phyloP scores from a whole-genome alignment of 805 yeast species.

The Yamadazyma tumulicola region DNA sequence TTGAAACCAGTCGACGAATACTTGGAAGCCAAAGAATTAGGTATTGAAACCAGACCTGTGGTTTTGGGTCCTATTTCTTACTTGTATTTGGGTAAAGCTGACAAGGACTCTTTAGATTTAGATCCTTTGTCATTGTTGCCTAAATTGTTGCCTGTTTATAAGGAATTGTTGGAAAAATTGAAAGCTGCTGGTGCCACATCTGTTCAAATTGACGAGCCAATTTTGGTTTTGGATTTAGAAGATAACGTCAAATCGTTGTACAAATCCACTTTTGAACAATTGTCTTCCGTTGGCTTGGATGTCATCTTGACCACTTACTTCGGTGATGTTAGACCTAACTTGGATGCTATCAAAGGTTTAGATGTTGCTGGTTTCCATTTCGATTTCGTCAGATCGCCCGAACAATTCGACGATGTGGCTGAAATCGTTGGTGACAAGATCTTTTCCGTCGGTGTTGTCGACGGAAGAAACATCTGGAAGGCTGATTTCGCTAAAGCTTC shows the following conservation, averaged over 20 bases:
- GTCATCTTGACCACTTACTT: conserved; percentile 87
- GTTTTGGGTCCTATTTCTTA: conserved; percentile 94
- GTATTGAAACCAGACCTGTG: conserved; percentile 97
- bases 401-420: conserved; percentile 84
- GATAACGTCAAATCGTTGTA: conserved; percentile 78
- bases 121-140: conserved; percentile 88
- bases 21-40: conserved; percentile 95
- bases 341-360: conserved; percentile 79
- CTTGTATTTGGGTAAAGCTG: conserved; percentile 95
- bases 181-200: conserved; percentile 91
- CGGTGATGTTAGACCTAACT: conserved; percentile 98
- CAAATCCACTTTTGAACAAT: conserved; percentile 80
- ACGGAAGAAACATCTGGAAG: conserved; percentile 99
- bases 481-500: conserved; percentile 88
- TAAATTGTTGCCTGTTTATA: conserved; percentile 90
- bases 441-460: conserved; percentile 94
- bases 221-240: conserved; percentile 90
- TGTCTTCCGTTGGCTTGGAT: conserved; percentile 62
- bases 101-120: conserved; percentile 93
- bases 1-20: conserved; percentile 96
- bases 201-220: conserved; percentile 98
- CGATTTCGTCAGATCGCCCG: conserved; percentile 94
- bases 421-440: conserved; percentile 67
- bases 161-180: conserved; percentile 81
- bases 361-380: conserved; percentile 96